phyloP scores from a whole-genome alignment of 768 basidiomycete genomes.

The Boletus reticulatus region DNA sequence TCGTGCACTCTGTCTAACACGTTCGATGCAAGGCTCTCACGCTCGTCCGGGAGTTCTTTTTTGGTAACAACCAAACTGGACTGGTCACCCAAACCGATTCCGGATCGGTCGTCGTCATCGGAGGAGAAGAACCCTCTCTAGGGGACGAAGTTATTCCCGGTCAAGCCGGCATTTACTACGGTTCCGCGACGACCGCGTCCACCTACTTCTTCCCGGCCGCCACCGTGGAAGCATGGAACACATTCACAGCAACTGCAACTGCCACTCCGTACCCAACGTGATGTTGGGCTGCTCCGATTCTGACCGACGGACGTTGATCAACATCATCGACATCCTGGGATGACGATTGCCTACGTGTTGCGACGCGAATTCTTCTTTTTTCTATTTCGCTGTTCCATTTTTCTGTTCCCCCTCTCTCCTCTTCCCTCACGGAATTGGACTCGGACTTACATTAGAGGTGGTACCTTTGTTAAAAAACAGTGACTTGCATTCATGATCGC shows the following conservation, averaged over 20 bases:
- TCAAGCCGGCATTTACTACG: constrained; percentile 54
- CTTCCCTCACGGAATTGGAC: not conserved
- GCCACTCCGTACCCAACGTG: constrained; percentile 20
- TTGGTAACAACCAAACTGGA: constrained; percentile 61
- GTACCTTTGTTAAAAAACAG: not conserved
- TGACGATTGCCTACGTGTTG: not conserved
- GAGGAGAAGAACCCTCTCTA: constrained; percentile 50
- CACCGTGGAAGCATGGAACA: constrained; percentile 56
- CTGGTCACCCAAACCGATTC: constrained; percentile 39
- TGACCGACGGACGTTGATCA: no score
- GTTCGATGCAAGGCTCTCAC: constrained; percentile 52
- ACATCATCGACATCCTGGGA: not conserved
- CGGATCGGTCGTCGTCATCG: constrained; percentile 35
- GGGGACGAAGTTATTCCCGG: constrained; percentile 50
- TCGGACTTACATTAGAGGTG: not conserved
- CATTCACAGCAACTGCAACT: constrained; percentile 47
- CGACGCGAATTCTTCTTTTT: not conserved
- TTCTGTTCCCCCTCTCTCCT: no score
- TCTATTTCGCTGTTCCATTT: not conserved
- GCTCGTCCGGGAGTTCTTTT: constrained; percentile 64
- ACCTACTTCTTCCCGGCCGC: constrained; percentile 54
- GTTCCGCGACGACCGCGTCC: constrained; percentile 46
- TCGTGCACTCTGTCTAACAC: not conserved
- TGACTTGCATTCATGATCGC: not conserved
- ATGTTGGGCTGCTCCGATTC: no score